A percentile compares a stretch with the other conserved stretches of the same genome.
Evolutionary conservation across 176 grass and related monocot species (phyloP).

Genomic region (Carex littledalei): DNA sequence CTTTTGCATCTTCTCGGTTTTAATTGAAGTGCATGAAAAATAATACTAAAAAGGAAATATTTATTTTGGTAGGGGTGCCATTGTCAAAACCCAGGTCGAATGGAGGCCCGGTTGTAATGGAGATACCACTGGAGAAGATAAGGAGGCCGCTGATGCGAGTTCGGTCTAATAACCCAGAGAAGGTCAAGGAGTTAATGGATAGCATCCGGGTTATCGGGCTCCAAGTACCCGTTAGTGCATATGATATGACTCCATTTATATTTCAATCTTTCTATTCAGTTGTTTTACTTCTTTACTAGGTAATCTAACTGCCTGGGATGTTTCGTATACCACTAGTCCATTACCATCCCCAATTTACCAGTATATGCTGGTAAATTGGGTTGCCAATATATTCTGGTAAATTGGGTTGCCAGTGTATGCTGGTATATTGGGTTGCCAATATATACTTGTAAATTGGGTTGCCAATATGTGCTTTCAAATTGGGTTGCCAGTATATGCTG

Average conservation of each 20-base stretch:
- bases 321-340: too few relatives aligned
- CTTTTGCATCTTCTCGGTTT: background rate
- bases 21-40: background rate
- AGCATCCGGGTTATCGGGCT: slow-evolving; percentile 78
- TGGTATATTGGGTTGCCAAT: too few relatives aligned
- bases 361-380: too few relatives aligned
- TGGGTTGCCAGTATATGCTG: too few relatives aligned
- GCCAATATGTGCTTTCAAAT: too few relatives aligned
- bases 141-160: slow-evolving; percentile 79
- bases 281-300: too few relatives aligned
- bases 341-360: too few relatives aligned
- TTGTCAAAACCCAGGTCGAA: background rate
- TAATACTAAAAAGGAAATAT: background rate
- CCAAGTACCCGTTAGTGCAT: slow-evolving; percentile 64
- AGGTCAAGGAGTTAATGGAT: slow-evolving; percentile 90
- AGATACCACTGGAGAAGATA: slow-evolving; percentile 74
- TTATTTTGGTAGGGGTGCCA: background rate
- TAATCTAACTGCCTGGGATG: too few relatives aligned
- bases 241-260: background rate
- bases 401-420: background rate
- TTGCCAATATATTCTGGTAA: background rate
- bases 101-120: slow-evolving; percentile 59
- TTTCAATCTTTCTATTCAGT: background rate
- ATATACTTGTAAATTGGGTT: too few relatives aligned
- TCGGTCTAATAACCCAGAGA: slow-evolving; percentile 61